Percentiles rank a stretch among this genome's conserved stretches.
phyloP scores from a whole-genome alignment of 208 protist species.

The Trypanosoma mega region DNA sequence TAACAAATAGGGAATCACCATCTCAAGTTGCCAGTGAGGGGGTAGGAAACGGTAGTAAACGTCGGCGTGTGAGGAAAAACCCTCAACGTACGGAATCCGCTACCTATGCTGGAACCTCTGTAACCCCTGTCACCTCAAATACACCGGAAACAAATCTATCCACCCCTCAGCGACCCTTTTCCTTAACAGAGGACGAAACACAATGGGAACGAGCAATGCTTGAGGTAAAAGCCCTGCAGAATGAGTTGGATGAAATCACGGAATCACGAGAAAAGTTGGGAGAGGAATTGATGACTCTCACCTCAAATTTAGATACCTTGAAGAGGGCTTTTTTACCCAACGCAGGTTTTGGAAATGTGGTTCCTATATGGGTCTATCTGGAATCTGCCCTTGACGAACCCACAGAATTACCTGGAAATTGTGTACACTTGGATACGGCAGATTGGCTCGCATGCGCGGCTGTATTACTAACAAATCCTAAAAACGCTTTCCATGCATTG shows the following conservation, averaged over 20 bases:
- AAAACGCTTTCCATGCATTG: slow-evolving; percentile 39
- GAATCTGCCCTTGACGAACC: slow-evolving; percentile 47
- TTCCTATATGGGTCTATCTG: slow-evolving; percentile 55
- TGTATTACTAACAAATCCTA: slow-evolving; percentile 50
- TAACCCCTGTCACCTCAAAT: neutral
- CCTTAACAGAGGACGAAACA: slow-evolving; percentile 34
- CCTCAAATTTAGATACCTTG: slow-evolving; percentile 38
- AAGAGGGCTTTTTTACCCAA: slow-evolving; percentile 58
- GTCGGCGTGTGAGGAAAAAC: no score
- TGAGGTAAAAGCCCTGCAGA: slow-evolving; percentile 61
- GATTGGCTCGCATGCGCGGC: slow-evolving; percentile 73
- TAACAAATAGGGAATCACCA: no score
- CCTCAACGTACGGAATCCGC: no score
- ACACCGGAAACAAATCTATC: neutral
- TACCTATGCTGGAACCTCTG: no score
- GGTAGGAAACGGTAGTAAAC: no score
- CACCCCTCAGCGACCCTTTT: neutral
- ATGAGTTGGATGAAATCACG: slow-evolving; percentile 55
- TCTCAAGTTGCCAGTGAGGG: no score
- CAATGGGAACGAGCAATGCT: slow-evolving; percentile 62
- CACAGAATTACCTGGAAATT: slow-evolving; percentile 46
- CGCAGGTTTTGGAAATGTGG: slow-evolving; percentile 33
- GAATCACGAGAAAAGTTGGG: slow-evolving; percentile 39
- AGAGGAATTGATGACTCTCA: slow-evolving; percentile 26
- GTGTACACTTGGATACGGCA: slow-evolving; percentile 39